phyloP scores from a whole-genome alignment of 768 basidiomycete species.

The Boletus pseudo-olivaceus region DNA sequence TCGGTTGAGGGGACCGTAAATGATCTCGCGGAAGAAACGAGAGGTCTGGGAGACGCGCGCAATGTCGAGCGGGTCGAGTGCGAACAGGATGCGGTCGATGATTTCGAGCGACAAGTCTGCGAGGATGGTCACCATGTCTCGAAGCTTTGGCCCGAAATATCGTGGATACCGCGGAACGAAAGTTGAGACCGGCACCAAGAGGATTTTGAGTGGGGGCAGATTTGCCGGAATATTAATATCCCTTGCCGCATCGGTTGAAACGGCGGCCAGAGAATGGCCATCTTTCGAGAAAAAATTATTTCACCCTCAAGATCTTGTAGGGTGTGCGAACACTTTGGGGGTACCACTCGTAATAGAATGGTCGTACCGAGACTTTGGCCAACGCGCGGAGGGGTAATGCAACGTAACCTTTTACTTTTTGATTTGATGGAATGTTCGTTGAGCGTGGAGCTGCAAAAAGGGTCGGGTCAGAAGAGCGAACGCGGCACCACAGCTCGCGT shows the following conservation, averaged over 20 bases:
- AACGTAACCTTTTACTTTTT: not conserved
- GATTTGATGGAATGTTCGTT: not conserved
- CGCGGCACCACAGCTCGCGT: not conserved
- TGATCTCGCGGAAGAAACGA: slow-evolving; percentile 36
- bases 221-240: slow-evolving; percentile 8
- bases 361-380: not conserved
- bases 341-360: slow-evolving; percentile 2
- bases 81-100: slow-evolving; percentile 52
- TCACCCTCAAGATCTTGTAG: slow-evolving; percentile 10
- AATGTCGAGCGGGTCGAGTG: slow-evolving; percentile 61
- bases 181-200: not conserved
- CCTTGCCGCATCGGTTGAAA: slow-evolving; percentile 9
- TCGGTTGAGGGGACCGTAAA: slow-evolving; percentile 44
- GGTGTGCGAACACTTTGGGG: not conserved
- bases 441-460: not conserved
- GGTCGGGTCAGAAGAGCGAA: not conserved
- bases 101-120: slow-evolving; percentile 54
- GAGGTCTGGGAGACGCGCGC: slow-evolving; percentile 52
- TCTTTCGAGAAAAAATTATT: slow-evolving; percentile 27
- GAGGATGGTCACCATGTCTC: slow-evolving; percentile 20
- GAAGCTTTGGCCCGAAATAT: not conserved
- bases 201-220: not conserved
- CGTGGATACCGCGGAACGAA: not conserved
- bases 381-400: not conserved
- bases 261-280: slow-evolving; percentile 16